phyloP scores from a whole-genome alignment of 2,329 filamentous ascomycete genomes.

The Talaromyces sp. region DNA sequence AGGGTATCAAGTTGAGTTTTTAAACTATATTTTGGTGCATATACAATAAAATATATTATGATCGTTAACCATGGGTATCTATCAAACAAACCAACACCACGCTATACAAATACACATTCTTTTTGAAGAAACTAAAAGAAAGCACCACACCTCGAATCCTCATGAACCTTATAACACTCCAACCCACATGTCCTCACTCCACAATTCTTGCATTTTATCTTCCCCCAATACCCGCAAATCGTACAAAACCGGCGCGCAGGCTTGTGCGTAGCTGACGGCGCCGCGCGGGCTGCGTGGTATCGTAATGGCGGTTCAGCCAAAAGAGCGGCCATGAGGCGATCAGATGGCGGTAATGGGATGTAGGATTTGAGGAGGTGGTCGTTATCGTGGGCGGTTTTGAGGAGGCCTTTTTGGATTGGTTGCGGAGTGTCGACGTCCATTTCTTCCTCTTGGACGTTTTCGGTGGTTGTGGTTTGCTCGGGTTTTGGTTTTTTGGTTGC shows the following conservation, averaged over 20 bases:
- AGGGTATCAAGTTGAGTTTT: slow-evolving; percentile 80
- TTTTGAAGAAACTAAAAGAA: slow-evolving; percentile 30
- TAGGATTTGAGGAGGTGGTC: slow-evolving; percentile 43
- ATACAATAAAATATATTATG: neutral
- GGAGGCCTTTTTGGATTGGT: slow-evolving; percentile 21
- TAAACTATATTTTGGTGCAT: slow-evolving; percentile 35
- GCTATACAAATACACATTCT: neutral
- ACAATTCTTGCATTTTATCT: slow-evolving; percentile 48
- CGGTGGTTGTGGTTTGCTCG: neutral
- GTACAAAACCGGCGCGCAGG: slow-evolving; percentile 45
- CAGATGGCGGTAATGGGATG: slow-evolving; percentile 43
- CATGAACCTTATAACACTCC: slow-evolving; percentile 48
- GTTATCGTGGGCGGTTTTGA: slow-evolving; percentile 39
- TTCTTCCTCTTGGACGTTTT: slow-evolving; percentile 14
- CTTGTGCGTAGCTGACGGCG: slow-evolving; percentile 30
- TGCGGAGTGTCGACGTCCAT: slow-evolving; percentile 11
- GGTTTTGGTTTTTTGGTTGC: neutral
- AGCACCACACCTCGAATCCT: slow-evolving; percentile 46
- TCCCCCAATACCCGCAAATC: slow-evolving; percentile 52
- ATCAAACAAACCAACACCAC: neutral
- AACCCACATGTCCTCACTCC: slow-evolving; percentile 47
- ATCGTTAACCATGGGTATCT: neutral
- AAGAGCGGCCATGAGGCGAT: slow-evolving; percentile 45
- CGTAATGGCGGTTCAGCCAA: slow-evolving; percentile 46
- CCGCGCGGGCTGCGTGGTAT: slow-evolving; percentile 46